phyloP scores from a whole-genome alignment of 768 basidiomycete species.

The Lactifluus echinatus region DNA sequence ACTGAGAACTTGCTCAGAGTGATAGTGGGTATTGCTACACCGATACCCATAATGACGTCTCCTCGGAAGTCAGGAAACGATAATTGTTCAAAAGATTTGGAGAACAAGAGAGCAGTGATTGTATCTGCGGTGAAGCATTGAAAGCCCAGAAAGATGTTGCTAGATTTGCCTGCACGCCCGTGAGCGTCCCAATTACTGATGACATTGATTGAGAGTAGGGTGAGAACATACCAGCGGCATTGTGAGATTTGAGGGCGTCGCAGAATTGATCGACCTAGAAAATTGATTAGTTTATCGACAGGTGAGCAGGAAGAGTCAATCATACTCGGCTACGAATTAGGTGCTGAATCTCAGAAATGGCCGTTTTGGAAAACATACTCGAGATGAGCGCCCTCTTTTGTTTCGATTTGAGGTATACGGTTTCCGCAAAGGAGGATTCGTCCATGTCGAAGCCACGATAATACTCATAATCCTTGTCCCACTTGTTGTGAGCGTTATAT shows the following conservation, averaged over 20 bases:
- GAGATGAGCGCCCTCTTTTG: slow-evolving; percentile 27
- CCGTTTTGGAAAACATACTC: slow-evolving; percentile 33
- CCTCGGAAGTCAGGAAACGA: slow-evolving; percentile 29
- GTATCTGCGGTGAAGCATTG: slow-evolving; percentile 36
- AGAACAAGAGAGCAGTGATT: slow-evolving; percentile 36
- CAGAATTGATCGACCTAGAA: slow-evolving; percentile 30
- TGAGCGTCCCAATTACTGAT: neutral
- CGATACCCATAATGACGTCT: slow-evolving; percentile 30
- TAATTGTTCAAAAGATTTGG: slow-evolving; percentile 28
- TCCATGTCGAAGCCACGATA: slow-evolving; percentile 32
- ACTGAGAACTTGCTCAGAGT: slow-evolving; percentile 4
- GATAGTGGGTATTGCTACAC: slow-evolving; percentile 25
- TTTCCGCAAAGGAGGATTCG: slow-evolving; percentile 31
- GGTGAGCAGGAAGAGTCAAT: neutral
- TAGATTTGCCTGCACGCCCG: slow-evolving; percentile 17
- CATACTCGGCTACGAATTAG: slow-evolving; percentile 29
- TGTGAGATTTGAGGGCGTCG: slow-evolving; percentile 2
- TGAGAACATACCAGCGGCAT: neutral
- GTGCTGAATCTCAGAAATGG: slow-evolving; percentile 30
- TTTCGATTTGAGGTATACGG: slow-evolving; percentile 29
- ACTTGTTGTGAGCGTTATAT: slow-evolving; percentile 18
- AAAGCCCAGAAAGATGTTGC: slow-evolving; percentile 34
- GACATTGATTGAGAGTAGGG: neutral
- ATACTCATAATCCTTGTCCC: slow-evolving; percentile 33
- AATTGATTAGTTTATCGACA: neutral